phyloP scores from a whole-genome alignment of 345 rosid species.

The Murraya paniculata region DNA sequence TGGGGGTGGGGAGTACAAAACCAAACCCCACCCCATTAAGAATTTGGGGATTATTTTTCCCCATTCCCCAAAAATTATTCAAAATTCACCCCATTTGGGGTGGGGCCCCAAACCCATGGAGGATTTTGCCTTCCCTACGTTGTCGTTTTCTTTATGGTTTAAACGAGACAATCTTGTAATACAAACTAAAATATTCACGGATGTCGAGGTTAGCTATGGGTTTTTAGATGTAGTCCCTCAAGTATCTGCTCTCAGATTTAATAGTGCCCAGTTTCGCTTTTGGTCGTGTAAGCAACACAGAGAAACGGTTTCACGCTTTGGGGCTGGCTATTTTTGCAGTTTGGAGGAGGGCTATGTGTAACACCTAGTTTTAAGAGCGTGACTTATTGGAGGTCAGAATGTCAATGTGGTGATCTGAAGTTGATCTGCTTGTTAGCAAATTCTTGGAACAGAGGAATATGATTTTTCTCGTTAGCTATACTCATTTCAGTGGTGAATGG shows the following conservation, averaged over 20 bases:
- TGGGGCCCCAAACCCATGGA: too few relatives aligned
- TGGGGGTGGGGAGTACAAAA: too few relatives aligned
- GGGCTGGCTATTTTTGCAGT: neutral
- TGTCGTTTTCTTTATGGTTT: neutral
- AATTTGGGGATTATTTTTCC: too few relatives aligned
- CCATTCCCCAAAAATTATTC: too few relatives aligned
- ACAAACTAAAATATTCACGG: neutral
- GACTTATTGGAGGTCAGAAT: neutral
- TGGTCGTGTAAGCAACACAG: neutral
- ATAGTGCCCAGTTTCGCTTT: neutral
- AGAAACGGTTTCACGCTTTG: neutral
- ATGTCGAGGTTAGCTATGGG: neutral
- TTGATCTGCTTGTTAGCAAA: neutral
- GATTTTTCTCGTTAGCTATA: neutral
- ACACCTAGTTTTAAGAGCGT: neutral
- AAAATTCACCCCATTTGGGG: too few relatives aligned
- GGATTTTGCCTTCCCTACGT: too few relatives aligned
- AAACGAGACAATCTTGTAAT: neutral
- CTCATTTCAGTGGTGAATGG: neutral
- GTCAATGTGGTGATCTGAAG: neutral
- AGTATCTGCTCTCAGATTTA: neutral
- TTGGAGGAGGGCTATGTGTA: conserved; percentile 1
- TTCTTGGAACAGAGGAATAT: neutral
- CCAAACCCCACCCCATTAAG: too few relatives aligned
- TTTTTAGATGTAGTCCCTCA: neutral